Evolutionary conservation across 2,329 filamentous ascomycete genomes (phyloP).

Genomic region (Lachnellula subtilissima): DNA sequence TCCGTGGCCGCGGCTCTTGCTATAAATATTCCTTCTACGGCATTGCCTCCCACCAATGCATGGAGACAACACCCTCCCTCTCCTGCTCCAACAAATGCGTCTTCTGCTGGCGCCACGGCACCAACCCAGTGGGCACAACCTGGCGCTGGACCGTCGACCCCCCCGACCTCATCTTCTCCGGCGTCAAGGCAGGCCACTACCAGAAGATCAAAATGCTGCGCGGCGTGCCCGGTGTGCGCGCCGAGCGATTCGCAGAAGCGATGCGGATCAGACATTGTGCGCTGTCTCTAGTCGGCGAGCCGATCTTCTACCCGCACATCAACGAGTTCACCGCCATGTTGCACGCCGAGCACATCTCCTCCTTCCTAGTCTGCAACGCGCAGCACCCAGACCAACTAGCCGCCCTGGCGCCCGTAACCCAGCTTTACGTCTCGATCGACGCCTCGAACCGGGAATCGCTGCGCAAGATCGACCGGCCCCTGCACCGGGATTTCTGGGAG

Average conservation of each 20-base stretch:
- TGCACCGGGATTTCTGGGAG: slow-evolving; percentile 97
- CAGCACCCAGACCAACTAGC: slow-evolving; percentile 91
- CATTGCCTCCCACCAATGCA: slow-evolving; percentile 93
- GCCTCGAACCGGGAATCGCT: slow-evolving; percentile 86
- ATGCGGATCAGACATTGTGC: slow-evolving; percentile 93
- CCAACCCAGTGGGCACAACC: slow-evolving; percentile 91
- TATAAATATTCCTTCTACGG: slow-evolving; percentile 99
- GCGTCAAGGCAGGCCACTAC: slow-evolving; percentile 88
- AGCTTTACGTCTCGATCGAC: slow-evolving; percentile 95
- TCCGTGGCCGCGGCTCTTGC: slow-evolving; percentile 88
- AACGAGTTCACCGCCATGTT: slow-evolving; percentile 84
- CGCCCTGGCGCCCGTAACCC: slow-evolving; percentile 77
- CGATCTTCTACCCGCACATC: slow-evolving; percentile 98
- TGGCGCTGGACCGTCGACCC: slow-evolving; percentile 96
- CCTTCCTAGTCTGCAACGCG: slow-evolving; percentile 94
- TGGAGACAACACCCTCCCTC: slow-evolving; percentile 94
- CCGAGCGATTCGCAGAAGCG: slow-evolving; percentile 87
- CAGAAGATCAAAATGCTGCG: slow-evolving; percentile 97
- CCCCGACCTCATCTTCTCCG: slow-evolving; percentile 82
- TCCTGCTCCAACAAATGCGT: slow-evolving; percentile 98
- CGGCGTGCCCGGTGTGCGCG: slow-evolving; percentile 85
- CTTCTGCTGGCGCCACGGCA: slow-evolving; percentile 98
- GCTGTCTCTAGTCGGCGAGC: slow-evolving; percentile 86
- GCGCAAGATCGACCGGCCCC: slow-evolving; percentile 80
- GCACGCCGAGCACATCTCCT: slow-evolving; percentile 81